phyloP scores from a whole-genome alignment of 2,329 filamentous ascomycete genomes.

The Stromatinia cepivora region DNA sequence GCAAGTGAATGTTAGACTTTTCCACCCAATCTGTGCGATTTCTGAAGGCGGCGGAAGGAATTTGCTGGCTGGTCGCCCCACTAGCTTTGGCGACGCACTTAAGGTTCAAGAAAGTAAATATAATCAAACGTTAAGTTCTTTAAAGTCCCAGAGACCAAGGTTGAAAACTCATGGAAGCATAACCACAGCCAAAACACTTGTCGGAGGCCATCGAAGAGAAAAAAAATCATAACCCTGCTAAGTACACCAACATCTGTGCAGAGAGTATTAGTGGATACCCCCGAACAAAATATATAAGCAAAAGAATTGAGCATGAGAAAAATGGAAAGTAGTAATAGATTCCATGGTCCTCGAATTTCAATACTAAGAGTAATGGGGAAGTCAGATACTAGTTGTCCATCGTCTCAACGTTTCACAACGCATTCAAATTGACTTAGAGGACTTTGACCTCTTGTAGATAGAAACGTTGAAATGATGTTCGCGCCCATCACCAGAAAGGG shows the following conservation, averaged over 20 bases:
- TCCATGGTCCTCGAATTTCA: too few relatives aligned
- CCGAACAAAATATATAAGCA: not conserved
- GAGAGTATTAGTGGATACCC: too few relatives aligned
- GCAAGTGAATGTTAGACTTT: not conserved
- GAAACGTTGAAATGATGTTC: not conserved
- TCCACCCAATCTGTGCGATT: not conserved
- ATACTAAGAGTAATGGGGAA: not conserved
- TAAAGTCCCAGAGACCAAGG: not conserved
- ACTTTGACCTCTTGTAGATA: not conserved
- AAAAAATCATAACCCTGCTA: not conserved
- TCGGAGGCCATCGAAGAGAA: too few relatives aligned
- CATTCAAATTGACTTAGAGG: not conserved
- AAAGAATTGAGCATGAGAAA: not conserved
- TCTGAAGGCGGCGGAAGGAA: not conserved
- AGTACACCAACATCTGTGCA: not conserved
- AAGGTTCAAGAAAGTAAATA: not conserved
- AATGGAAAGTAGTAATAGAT: not conserved
- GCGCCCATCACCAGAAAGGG: not conserved
- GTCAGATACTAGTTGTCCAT: not conserved
- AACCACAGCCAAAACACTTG: not conserved
- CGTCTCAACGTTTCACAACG: not conserved
- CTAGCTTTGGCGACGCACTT: not conserved
- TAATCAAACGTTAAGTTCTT: not conserved
- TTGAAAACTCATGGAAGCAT: not conserved
- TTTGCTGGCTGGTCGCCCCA: not conserved